Evolutionary conservation across 768 basidiomycete species (phyloP).

Genomic region (Rhodotorula diobovata): DNA sequence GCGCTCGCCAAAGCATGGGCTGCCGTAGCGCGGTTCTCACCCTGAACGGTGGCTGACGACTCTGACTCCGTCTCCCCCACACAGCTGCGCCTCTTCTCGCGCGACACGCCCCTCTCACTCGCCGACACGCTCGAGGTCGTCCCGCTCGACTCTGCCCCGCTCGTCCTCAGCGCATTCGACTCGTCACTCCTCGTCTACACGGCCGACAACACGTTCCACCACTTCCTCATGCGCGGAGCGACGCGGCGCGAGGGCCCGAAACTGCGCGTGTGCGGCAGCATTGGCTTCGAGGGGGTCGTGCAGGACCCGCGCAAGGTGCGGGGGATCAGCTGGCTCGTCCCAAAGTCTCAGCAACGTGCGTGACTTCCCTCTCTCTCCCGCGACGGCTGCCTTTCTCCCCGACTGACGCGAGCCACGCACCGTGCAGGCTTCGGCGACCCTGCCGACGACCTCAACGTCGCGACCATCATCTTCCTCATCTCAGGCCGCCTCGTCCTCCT

Average conservation of each 20-base stretch:
- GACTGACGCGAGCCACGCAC: too few relatives aligned
- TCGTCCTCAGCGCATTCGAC: conserved; percentile 86
- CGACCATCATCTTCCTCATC: conserved; percentile 92
- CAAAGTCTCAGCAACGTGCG: conserved; percentile 83
- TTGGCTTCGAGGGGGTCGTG: conserved; percentile 86
- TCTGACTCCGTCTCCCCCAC: neutral
- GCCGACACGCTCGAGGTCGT: conserved; percentile 80
- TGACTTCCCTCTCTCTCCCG: conserved; percentile 25
- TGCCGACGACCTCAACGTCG: conserved; percentile 81
- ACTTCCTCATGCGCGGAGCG: conserved; percentile 85
- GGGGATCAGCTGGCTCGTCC: conserved; percentile 95
- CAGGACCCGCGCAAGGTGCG: conserved; percentile 74
- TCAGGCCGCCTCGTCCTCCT: conserved; percentile 85
- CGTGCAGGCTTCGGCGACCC: conserved; percentile 92
- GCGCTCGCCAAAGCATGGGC: conserved; percentile 50
- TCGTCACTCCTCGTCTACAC: conserved; percentile 93
- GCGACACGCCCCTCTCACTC: conserved; percentile 79
- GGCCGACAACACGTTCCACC: conserved; percentile 83
- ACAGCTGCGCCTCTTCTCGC: conserved; percentile 87
- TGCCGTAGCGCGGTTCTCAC: neutral
- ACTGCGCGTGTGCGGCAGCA: conserved; percentile 86
- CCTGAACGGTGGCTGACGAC: conserved; percentile 1
- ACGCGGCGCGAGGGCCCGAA: conserved; percentile 60
- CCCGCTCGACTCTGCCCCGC: conserved; percentile 66
- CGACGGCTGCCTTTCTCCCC: too few relatives aligned